Base-by-base conservation (phyloP, 805 yeast species). In the Starmerella ratchasimensis region DNA sequence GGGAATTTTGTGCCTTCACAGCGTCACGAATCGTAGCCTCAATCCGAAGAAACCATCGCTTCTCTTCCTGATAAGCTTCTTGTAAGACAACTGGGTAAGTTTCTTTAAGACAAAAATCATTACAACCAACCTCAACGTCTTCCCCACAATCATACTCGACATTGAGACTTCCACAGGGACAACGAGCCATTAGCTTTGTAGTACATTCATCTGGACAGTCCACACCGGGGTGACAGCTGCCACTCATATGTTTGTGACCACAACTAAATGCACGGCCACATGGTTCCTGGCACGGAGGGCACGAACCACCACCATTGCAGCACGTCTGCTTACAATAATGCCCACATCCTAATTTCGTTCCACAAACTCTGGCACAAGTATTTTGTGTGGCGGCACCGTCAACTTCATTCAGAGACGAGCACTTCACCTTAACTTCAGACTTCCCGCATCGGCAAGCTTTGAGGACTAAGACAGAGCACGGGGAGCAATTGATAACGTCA, bases 1-100 rank as follows among this genome's bases (percentile, higher is more conserved):
- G 62, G 15, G 56, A 48, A n/a, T 54, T 53, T 3, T 51, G 41
- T 39, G 30, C 58, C 16, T 56, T 55, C 26, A 76, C 62, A 41
- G 82, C 71, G 7, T 60, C 56, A 18, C 66, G 56, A 21, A 81
- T 56, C 17, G 63, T 58, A 0, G 44, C 45, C 56, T 80, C 93
- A 24, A 80, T 68, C 39, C 68, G 64, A 2, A 57, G 49, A 56
- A 90, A 74, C 93, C 94, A 83, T n/a, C 61, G 65, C 7, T 60
- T 50, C 48, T 62, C 76, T 1, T 67, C 59, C 0, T 56, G 47
- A 37, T 0, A 72, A 60, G 36, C 59, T 51, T 14, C 67, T 68
- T 1, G 69, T 46, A 54, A 73, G 72, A 14, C 49, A 37, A 4
- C 52, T 46, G 23, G 52, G 33, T 15, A 51, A 30, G 39, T 25